These are phyloP conservation scores for Tylopilus plumbeoviolaceoides DNA, from an alignment of 768 basidiomycete species.

Conservation along the genomic window DNA sequence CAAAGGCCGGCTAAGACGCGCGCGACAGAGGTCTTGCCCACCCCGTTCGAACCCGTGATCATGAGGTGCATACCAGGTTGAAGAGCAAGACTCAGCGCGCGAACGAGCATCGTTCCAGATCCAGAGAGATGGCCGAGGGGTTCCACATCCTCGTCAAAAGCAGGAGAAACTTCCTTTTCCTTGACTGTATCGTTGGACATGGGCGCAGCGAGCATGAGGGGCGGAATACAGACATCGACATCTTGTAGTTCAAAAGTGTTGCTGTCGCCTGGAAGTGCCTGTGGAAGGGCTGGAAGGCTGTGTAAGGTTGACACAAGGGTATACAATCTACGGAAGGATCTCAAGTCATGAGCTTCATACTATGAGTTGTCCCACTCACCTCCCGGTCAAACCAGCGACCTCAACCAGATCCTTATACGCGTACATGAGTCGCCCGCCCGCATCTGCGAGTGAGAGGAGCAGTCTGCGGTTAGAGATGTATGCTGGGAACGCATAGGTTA, in stretches of 20 bases:
- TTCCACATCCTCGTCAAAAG: constrained; percentile 14
- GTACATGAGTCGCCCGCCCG: constrained; percentile 94
- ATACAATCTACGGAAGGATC: constrained; percentile 56
- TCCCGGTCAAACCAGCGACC: constrained; percentile 87
- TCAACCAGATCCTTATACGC: constrained; percentile 94
- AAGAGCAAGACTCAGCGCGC: constrained; percentile 61
- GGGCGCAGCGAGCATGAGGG: constrained; percentile 2
- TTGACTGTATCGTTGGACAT: constrained; percentile 1
- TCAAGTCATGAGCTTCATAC: not conserved
- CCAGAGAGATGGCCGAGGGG: constrained; percentile 15
- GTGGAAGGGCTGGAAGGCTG: constrained; percentile 54
- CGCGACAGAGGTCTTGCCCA: constrained; percentile 87
- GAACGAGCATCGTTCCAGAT: constrained; percentile 51
- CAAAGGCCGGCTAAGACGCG: constrained; percentile 88
- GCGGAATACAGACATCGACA: constrained; percentile 70
- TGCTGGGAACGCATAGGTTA: constrained; percentile 35
- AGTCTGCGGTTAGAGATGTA: constrained; percentile 94
- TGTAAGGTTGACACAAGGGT: constrained; percentile 83
- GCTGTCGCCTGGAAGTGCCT: constrained; percentile 28
- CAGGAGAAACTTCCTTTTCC: not conserved
- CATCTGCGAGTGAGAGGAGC: constrained; percentile 91
- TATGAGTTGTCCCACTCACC: constrained; percentile 8
- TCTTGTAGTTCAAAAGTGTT: constrained; percentile 58
- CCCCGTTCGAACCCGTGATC: constrained; percentile 91
- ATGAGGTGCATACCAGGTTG: constrained; percentile 79